phyloP scores from a whole-genome alignment of 345 rosid genomes.

The Dipteronia dyeriana region DNA sequence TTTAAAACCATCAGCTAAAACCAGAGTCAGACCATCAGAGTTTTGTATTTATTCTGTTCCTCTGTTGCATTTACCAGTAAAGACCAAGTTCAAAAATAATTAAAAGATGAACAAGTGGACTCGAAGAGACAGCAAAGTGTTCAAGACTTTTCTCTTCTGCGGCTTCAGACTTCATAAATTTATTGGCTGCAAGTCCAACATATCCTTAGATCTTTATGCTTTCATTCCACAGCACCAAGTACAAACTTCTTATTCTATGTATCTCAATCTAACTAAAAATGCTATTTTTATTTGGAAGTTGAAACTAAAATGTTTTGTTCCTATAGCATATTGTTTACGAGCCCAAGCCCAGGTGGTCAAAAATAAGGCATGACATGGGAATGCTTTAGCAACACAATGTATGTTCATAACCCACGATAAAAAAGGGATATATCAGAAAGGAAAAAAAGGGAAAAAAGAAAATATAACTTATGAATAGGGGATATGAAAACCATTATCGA shows the following conservation, averaged over 20 bases:
- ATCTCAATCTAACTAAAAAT: neutral
- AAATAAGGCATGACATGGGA: neutral
- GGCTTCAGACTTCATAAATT: neutral
- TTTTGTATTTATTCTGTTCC: too few relatives aligned
- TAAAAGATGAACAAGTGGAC: neutral
- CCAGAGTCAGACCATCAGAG: neutral
- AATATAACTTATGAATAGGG: neutral
- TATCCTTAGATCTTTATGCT: neutral
- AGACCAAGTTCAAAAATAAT: neutral
- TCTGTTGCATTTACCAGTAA: neutral
- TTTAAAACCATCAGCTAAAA: conserved; percentile 4
- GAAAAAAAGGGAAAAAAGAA: neutral
- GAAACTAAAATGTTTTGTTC: neutral
- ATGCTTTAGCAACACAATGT: neutral
- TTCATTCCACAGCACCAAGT: neutral
- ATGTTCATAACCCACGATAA: neutral
- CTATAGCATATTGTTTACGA: neutral
- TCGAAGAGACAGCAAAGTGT: neutral
- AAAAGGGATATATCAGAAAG: neutral
- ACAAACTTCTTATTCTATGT: neutral
- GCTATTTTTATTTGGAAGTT: neutral
- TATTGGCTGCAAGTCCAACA: neutral
- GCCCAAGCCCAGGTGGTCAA: neutral
- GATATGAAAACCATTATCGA: neutral
- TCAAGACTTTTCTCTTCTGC: neutral